Percentiles rank a stretch among this genome's conserved stretches.
phyloP scores from a whole-genome alignment of 2,329 filamentous ascomycete species.

The Cladophialophora bantiana region DNA sequence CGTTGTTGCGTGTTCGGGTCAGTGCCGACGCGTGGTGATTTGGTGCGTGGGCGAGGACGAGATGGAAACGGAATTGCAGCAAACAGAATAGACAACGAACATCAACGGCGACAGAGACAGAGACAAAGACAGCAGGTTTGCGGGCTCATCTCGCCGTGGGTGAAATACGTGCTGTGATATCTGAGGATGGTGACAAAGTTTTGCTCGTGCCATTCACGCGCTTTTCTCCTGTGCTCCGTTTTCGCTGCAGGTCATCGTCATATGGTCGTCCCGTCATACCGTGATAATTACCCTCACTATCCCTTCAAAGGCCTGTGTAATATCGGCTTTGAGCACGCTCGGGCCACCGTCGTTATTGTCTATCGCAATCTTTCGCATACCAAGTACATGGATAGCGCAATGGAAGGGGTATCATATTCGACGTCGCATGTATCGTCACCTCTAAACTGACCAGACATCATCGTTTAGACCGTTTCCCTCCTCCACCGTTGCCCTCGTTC shows the following conservation, averaged over 20 bases:
- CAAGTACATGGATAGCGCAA: neutral
- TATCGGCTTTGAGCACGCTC: neutral
- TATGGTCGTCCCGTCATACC: neutral
- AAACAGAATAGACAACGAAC: neutral
- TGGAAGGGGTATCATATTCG: slow-evolving; percentile 20
- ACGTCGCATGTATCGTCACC: slow-evolving; percentile 4
- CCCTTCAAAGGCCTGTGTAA: neutral
- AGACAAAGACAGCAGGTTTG: neutral
- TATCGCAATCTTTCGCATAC: slow-evolving; percentile 3
- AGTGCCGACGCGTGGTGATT: slow-evolving; percentile 31
- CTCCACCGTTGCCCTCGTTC: slow-evolving; percentile 59
- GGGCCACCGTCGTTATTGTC: neutral
- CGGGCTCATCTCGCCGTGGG: neutral
- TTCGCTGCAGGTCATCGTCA: neutral
- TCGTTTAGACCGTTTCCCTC: slow-evolving; percentile 44
- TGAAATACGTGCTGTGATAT: neutral
- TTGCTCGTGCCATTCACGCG: slow-evolving; percentile 14
- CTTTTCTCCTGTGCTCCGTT: neutral
- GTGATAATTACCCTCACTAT: neutral
- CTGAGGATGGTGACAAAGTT: slow-evolving; percentile 11
- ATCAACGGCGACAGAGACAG: neutral
- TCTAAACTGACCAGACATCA: slow-evolving; percentile 12
- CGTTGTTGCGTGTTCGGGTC: slow-evolving; percentile 19
- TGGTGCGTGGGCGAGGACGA: neutral
- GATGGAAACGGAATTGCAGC: neutral